phyloP scores from a whole-genome alignment of 352 stramenopile genomes.

The Lagenidium sp. region DNA sequence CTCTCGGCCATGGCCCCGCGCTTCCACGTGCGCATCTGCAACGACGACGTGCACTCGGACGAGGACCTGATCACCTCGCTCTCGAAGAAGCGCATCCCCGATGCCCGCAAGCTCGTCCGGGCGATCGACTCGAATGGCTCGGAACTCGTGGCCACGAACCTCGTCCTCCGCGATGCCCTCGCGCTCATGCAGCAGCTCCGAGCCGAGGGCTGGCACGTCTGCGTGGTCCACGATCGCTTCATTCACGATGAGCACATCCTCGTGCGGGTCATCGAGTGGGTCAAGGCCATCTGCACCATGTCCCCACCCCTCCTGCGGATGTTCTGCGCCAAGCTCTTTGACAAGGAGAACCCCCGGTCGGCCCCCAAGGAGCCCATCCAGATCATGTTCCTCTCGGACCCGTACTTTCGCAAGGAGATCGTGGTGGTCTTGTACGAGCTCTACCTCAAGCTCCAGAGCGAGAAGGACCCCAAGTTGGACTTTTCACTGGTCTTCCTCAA shows the following conservation, averaged over 20 bases:
- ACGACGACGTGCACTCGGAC: conserved; percentile 98
- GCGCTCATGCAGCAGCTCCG: conserved; percentile 76
- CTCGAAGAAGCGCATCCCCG: conserved; percentile 54
- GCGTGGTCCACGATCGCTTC: conserved; percentile 60
- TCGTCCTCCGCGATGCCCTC: conserved; percentile 46
- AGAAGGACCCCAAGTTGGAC: conserved; percentile 92
- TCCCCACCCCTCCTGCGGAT: conserved; percentile 51
- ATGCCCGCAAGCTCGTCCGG: conserved; percentile 50
- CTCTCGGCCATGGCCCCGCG: conserved; percentile 21
- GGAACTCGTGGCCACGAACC: conserved; percentile 48
- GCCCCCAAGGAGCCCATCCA: conserved; percentile 67
- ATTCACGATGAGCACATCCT: conserved; percentile 64
- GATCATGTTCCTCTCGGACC: conserved; percentile 90
- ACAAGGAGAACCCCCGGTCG: conserved; percentile 16
- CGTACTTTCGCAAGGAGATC: conserved; percentile 93
- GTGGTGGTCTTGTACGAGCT: conserved; percentile 88
- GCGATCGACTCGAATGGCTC: conserved; percentile 68
- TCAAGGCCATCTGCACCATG: conserved; percentile 51
- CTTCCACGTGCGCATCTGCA: conserved; percentile 93
- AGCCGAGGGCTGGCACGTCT: conserved; percentile 76
- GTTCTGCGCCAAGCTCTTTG: conserved; percentile 68
- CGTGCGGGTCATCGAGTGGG: conserved; percentile 59
- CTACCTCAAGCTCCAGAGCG: conserved; percentile 92
- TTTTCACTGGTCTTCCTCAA: conserved; percentile 87
- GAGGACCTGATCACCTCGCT: conserved; percentile 94